A percentile compares a stretch with the other conserved stretches of the same genome.
These are phyloP conservation scores for Trametes gibbosa DNA, from an alignment of 768 basidiomycete species.

Conservation along the genomic window DNA sequence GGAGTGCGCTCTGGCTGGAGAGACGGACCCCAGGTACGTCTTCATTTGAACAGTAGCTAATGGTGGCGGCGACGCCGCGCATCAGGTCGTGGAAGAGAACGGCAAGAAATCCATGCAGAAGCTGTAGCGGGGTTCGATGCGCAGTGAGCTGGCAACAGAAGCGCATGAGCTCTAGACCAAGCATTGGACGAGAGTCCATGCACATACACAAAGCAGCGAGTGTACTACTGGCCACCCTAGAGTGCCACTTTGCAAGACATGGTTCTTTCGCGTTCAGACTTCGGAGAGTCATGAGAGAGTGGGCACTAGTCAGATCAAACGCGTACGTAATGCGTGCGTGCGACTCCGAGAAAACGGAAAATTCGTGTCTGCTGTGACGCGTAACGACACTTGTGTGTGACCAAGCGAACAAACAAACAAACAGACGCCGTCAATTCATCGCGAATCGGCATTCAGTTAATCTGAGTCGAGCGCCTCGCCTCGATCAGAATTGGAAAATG, in stretches of 20 bases:
- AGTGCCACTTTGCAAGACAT: too few relatives aligned
- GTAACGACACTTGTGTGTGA: neutral
- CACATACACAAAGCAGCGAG: too few relatives aligned
- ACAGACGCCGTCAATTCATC: slow-evolving; percentile 12
- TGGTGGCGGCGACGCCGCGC: neutral
- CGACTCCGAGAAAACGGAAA: neutral
- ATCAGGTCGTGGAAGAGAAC: neutral
- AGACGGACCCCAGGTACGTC: slow-evolving; percentile 5
- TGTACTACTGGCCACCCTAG: neutral
- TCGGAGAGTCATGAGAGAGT: too few relatives aligned
- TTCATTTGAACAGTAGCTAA: neutral
- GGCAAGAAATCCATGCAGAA: neutral
- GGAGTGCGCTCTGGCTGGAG: neutral
- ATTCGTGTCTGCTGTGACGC: neutral
- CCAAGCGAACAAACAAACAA: slow-evolving; percentile 1
- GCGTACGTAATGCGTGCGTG: neutral
- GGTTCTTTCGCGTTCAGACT: too few relatives aligned
- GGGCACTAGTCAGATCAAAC: neutral
- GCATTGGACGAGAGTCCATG: too few relatives aligned
- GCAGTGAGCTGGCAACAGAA: neutral
- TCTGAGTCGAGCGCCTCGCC: slow-evolving; percentile 8
- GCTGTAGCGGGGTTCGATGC: neutral
- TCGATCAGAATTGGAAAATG: slow-evolving; percentile 10
- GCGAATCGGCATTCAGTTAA: slow-evolving; percentile 17
- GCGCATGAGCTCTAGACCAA: too few relatives aligned